phyloP scores from a whole-genome alignment of 2,329 filamentous ascomycete species.

The Talaromyces sp. region DNA sequence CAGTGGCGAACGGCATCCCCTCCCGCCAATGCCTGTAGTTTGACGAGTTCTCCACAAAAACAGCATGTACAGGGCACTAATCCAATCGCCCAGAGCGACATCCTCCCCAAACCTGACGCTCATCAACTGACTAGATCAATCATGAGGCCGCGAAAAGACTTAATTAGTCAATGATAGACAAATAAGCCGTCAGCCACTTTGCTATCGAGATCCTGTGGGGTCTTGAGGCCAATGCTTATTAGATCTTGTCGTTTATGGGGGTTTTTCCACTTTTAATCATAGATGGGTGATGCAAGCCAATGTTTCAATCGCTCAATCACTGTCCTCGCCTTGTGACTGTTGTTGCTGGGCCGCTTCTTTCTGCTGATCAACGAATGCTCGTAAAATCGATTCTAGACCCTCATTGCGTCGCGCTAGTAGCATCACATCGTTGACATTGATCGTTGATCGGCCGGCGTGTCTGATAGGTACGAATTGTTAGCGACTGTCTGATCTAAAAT shows the following conservation, averaged over 20 bases:
- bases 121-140: background rate
- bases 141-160: background rate
- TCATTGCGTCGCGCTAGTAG: constrained; percentile 83
- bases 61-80: too few relatives aligned
- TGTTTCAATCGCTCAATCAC: constrained; percentile 1
- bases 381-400: constrained; percentile 70
- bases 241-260: background rate
- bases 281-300: background rate
- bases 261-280: background rate
- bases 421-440: constrained; percentile 82
- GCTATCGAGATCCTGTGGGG: background rate
- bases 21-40: background rate
- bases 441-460: constrained; percentile 74
- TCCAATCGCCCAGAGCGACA: background rate
- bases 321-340: background rate
- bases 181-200: background rate
- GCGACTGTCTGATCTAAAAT: background rate
- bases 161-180: background rate
- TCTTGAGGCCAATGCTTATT: background rate
- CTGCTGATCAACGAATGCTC: constrained; percentile 31
- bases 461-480: constrained; percentile 43
- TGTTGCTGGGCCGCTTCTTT: constrained; percentile 10
- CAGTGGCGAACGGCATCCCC: background rate
- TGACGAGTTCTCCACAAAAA: background rate
- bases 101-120: background rate